A percentile compares a stretch with the other conserved stretches of the same genome.
Evolutionary conservation across 148 eudicot species (phyloP).

Genomic region (Arbutus unedo): DNA sequence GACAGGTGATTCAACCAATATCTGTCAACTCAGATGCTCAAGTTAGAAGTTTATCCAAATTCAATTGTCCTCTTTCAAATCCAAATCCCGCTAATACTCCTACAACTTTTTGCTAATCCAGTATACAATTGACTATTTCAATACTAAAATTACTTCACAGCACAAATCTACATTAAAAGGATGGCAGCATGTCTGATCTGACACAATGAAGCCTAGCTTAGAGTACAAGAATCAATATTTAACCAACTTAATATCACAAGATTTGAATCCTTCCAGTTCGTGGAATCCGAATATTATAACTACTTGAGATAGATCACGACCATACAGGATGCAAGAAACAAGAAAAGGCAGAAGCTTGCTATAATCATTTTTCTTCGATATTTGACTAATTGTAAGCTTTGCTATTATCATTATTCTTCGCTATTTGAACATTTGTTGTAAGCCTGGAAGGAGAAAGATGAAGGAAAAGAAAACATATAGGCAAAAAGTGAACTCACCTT

Average conservation of each 20-base stretch:
- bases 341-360: too few relatives aligned
- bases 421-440: neutral
- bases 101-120: neutral
- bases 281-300: neutral
- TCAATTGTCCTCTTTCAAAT: neutral
- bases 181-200: neutral
- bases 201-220: neutral
- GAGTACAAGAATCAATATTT: neutral
- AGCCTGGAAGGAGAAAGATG: neutral
- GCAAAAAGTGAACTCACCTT: conserved; percentile 34
- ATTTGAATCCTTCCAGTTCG: neutral
- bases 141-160: neutral
- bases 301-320: neutral
- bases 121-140: neutral
- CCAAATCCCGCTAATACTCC: neutral
- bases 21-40: neutral
- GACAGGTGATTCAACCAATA: neutral
- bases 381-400: neutral
- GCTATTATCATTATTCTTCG: neutral
- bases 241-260: neutral
- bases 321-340: neutral
- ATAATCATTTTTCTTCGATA: neutral
- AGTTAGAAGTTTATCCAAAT: neutral
- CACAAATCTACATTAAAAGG: neutral
- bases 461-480: neutral